Evolutionary conservation across 345 rosid genomes (phyloP), one percentile per base, ranked within the genome.

Genomic region (Hibiscus syriacus): DNA sequence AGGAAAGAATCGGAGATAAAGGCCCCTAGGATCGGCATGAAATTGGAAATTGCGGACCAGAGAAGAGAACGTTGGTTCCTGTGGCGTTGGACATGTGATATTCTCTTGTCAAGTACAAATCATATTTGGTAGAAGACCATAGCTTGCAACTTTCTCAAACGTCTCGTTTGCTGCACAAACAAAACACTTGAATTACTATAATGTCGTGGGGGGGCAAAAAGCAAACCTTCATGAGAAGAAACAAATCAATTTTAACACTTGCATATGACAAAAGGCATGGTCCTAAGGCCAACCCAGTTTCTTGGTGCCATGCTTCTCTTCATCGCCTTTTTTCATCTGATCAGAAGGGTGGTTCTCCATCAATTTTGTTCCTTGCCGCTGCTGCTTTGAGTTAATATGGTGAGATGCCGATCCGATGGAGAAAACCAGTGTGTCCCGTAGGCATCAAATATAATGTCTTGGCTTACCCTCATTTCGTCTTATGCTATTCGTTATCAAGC

Each of bases 211-310:
- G 36, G 36, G 36, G 32, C 4, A 30, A 30, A 32, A n/a, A n/a
- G n/a, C n/a, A n/a, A n/a, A n/a, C n/a, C n/a, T n/a, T n/a, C n/a
- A n/a, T n/a, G n/a, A n/a, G n/a, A 64, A 45, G 17, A 13, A 23
- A 25, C 11, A 25, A 19, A 7, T 25, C 16, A 19, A 34, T 32
- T n/a, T 5, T 22, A 34, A 10, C 11, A 14, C 53, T 43, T 46
- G 81, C 89, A 80, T 76, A 81, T 85, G 32, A 82, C 75, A 45
- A 82, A 82, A 50, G 89, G 80, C 77, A 82, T 58, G 66, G 89
- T 74, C 74, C 53, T 76, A 43, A 82, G 66, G 36, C 89, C 89
- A 39, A n/a, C 89, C 89, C 72, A 76, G 78, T 66, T 57, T 73
- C 43, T 53, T 29, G 6, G 66, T 41, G 55, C 17, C 43, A 17